phyloP scores from a whole-genome alignment of 768 basidiomycete genomes.

The Leucogyrophana mollusca region DNA sequence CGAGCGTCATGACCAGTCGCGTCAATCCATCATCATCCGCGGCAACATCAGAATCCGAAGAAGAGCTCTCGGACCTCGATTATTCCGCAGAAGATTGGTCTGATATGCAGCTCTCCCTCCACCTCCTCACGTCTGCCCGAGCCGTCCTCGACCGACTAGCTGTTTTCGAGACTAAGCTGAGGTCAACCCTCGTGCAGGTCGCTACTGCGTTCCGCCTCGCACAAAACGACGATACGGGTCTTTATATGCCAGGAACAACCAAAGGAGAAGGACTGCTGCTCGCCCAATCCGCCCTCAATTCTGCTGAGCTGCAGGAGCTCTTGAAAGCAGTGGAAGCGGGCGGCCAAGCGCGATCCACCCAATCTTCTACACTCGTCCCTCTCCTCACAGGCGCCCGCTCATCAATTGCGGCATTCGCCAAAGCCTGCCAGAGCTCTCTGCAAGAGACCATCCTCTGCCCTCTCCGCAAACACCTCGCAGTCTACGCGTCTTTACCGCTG shows the following conservation, averaged over 20 bases:
- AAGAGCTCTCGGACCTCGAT: slow-evolving; percentile 78
- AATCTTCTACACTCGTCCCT: slow-evolving; percentile 18
- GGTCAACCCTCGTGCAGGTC: slow-evolving; percentile 54
- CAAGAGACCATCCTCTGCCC: slow-evolving; percentile 86
- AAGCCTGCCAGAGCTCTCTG: slow-evolving; percentile 71
- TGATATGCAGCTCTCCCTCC: slow-evolving; percentile 77
- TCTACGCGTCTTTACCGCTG: slow-evolving; percentile 64
- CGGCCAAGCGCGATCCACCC: slow-evolving; percentile 30
- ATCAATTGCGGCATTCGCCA: slow-evolving; percentile 63
- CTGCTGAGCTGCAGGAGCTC: slow-evolving; percentile 66
- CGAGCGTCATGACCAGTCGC: slow-evolving; percentile 43
- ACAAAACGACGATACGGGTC: slow-evolving; percentile 46
- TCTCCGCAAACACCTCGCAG: slow-evolving; percentile 65
- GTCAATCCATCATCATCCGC: slow-evolving; percentile 25
- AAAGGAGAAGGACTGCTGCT: slow-evolving; percentile 74
- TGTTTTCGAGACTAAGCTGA: slow-evolving; percentile 70
- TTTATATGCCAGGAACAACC: slow-evolving; percentile 55
- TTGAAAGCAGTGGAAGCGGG: slow-evolving; percentile 48
- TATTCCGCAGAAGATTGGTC: slow-evolving; percentile 90
- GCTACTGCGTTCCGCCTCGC: slow-evolving; percentile 59
- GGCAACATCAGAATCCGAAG: slow-evolving; percentile 36
- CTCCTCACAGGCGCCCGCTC: slow-evolving; percentile 55
- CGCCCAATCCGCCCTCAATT: slow-evolving; percentile 83
- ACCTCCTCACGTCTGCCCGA: slow-evolving; percentile 79
- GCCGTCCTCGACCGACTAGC: slow-evolving; percentile 66